phyloP scores from a whole-genome alignment of 1,139 yeast species.

The Yamadazyma triangularis region DNA sequence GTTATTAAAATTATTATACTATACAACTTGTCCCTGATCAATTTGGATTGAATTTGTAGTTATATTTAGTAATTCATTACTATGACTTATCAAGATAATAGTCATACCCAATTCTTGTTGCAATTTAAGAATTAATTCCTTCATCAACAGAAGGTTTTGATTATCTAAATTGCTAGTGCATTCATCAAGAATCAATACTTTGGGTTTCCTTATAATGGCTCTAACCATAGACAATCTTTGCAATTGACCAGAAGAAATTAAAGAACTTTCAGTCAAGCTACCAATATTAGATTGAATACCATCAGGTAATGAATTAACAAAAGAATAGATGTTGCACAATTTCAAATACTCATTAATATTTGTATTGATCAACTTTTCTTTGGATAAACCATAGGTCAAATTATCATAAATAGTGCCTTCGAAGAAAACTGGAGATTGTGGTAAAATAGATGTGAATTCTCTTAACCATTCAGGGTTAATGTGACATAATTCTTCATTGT shows the following conservation, averaged over 20 bases:
- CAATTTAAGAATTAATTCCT: constrained; percentile 37
- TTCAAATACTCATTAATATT: constrained; percentile 40
- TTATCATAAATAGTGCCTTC: constrained; percentile 67
- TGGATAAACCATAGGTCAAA: constrained; percentile 54
- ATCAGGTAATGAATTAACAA: constrained; percentile 48
- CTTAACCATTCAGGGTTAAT: constrained; percentile 50
- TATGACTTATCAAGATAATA: constrained; percentile 57
- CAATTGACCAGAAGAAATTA: constrained; percentile 76
- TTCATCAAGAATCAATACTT: constrained; percentile 67
- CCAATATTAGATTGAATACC: constrained; percentile 59
- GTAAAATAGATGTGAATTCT: constrained; percentile 55
- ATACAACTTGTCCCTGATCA: constrained; percentile 6
- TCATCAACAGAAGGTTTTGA: constrained; percentile 39
- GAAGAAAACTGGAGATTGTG: constrained; percentile 63
- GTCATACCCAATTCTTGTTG: constrained; percentile 24
- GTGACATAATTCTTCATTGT: constrained; percentile 37
- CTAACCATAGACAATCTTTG: constrained; percentile 76
- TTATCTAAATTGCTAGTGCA: constrained; percentile 78
- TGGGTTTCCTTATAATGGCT: constrained; percentile 61
- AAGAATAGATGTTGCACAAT: constrained; percentile 46
- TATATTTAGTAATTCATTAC: constrained; percentile 47
- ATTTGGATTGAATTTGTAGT: constrained; percentile 35
- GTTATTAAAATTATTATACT: background rate
- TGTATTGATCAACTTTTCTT: constrained; percentile 19
- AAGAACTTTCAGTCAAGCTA: constrained; percentile 33